phyloP scores from a whole-genome alignment of 305 asterid genomes.

The Rubia tinctorum region DNA sequence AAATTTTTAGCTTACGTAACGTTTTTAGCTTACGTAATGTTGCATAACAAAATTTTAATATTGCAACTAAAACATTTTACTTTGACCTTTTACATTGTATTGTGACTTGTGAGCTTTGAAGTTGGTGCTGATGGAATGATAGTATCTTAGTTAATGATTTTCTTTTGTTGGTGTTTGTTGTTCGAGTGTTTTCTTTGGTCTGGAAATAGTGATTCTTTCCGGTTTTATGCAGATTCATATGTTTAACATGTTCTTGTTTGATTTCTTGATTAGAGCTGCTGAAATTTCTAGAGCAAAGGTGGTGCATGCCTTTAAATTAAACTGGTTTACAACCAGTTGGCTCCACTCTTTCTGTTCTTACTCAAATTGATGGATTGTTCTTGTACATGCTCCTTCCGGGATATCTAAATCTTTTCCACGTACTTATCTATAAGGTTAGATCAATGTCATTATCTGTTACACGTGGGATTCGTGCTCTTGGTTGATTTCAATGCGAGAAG shows the following conservation, averaged over 20 bases:
- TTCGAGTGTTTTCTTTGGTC: not conserved
- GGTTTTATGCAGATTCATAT: not conserved
- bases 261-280: slow-evolving; percentile 51
- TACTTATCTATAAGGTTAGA: slow-evolving; percentile 69
- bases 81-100: no score
- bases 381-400: slow-evolving; percentile 57
- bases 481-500: not conserved
- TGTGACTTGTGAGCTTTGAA: slow-evolving; percentile 1
- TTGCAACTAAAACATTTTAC: no score
- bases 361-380: slow-evolving; percentile 81
- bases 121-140: not conserved
- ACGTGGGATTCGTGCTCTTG: not conserved
- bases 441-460: slow-evolving; percentile 4
- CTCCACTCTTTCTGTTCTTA: slow-evolving; percentile 60
- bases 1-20: no score
- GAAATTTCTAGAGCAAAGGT: slow-evolving; percentile 78
- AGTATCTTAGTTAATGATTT: not conserved
- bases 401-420: slow-evolving; percentile 56
- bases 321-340: slow-evolving; percentile 61
- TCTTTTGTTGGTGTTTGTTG: not conserved
- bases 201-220: not conserved
- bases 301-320: slow-evolving; percentile 79
- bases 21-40: no score
- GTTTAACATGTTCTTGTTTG: slow-evolving; percentile 14
- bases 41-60: no score